Evolutionary conservation across 805 yeast species (phyloP).

Genomic region (Metschnikowia reukaufii): DNA sequence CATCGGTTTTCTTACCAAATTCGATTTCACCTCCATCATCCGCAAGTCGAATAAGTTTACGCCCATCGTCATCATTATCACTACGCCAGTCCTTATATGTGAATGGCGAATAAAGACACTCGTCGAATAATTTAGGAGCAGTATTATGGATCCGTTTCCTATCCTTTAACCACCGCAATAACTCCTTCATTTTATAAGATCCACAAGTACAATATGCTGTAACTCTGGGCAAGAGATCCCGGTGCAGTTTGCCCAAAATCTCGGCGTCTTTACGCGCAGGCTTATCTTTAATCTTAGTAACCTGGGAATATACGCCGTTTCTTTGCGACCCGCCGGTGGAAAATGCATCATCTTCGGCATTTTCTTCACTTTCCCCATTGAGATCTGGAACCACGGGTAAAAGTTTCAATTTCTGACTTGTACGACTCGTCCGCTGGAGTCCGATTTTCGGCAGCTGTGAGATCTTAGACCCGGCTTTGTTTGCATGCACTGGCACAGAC

Average conservation of each 20-base stretch:
- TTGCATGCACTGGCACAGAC: constrained; percentile 20
- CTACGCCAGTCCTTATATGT: constrained; percentile 75
- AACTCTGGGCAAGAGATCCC: constrained; percentile 85
- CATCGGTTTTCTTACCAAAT: constrained; percentile 75
- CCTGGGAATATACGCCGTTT: constrained; percentile 75
- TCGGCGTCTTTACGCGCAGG: constrained; percentile 95
- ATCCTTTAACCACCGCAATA: constrained; percentile 81
- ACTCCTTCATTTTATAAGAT: constrained; percentile 83
- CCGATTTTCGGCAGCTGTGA: constrained; percentile 52
- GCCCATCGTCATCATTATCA: constrained; percentile 41
- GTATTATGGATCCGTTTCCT: constrained; percentile 71
- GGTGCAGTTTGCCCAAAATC: constrained; percentile 79
- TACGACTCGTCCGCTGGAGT: constrained; percentile 72
- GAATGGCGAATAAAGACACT: constrained; percentile 91
- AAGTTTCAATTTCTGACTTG: constrained; percentile 69
- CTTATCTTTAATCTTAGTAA: constrained; percentile 76
- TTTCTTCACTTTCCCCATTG: constrained; percentile 9
- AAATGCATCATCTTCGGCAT: constrained; percentile 12
- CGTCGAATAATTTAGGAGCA: constrained; percentile 87
- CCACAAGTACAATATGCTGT: constrained; percentile 97
- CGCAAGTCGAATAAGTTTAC: constrained; percentile 62
- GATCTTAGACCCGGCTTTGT: constrained; percentile 27
- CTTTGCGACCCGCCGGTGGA: constrained; percentile 19
- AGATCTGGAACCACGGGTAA: constrained; percentile 57
- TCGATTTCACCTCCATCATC: constrained; percentile 96